A percentile compares a stretch with the other conserved stretches of the same genome.
Conservation (phyloP, 805 yeast genomes). For the Danielia oregonensis region DNA sequence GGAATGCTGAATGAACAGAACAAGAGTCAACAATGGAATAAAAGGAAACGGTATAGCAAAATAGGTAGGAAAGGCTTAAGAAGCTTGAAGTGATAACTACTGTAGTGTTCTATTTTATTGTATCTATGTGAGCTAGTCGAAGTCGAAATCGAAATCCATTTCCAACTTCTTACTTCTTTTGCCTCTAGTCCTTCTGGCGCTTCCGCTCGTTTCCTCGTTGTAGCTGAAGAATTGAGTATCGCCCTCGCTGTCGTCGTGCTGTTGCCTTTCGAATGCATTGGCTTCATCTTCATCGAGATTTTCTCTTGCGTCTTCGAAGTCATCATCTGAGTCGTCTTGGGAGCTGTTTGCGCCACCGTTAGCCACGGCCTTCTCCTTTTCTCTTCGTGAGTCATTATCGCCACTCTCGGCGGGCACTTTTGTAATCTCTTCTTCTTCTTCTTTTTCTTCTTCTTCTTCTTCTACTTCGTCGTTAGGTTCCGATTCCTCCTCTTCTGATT, state of each 20-base stretch:
- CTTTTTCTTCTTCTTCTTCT: not conserved
- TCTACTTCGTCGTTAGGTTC: not conserved
- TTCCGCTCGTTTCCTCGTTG: not conserved
- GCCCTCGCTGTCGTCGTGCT: not conserved
- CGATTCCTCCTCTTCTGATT: not conserved
- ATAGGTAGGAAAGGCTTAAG: too few species aligned
- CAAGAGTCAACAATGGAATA: too few species aligned
- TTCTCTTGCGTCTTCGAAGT: conserved; percentile 1
- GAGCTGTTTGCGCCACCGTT: not conserved
- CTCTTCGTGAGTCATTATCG: too few species aligned
- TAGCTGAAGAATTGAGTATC: not conserved
- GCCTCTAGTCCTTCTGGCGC: too few species aligned
- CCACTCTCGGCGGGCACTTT: too few species aligned
- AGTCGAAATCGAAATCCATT: conserved; percentile 26
- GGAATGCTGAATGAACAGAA: too few species aligned
- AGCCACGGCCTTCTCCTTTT: too few species aligned
- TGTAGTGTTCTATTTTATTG: too few species aligned
- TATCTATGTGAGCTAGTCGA: conserved; percentile 20
- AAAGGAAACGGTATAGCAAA: too few species aligned
- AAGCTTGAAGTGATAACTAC: too few species aligned
- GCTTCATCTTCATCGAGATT: conserved; percentile 25
- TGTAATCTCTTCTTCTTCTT: not conserved
- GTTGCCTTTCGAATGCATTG: not conserved
- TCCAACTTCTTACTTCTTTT: not conserved
- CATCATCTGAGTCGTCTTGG: not conserved